Evolutionary conservation across 495 filamentous ascomycete genomes (phyloP).

Genomic region (Lasiosphaeria miniovina): DNA sequence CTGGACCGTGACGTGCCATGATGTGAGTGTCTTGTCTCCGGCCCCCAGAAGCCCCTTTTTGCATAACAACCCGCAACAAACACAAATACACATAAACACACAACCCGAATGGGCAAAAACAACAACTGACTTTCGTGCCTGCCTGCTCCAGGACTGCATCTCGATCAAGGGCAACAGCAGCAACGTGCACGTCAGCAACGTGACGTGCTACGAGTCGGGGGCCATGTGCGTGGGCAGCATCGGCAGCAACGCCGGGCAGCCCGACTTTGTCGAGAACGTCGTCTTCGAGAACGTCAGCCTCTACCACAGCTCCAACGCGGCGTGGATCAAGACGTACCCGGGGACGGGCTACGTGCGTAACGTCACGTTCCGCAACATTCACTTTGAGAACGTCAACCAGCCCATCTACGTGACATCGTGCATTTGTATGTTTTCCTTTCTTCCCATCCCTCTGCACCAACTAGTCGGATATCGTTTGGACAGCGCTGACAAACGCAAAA

Average conservation of each 20-base stretch:
- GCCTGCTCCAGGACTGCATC: constrained; percentile 50
- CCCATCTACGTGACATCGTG: constrained; percentile 59
- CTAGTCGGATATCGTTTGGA: background rate
- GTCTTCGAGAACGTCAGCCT: constrained; percentile 41
- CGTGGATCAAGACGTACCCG: constrained; percentile 56
- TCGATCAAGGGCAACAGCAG: constrained; percentile 60
- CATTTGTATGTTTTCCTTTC: constrained; percentile 38
- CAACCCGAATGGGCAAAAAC: background rate
- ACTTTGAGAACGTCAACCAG: constrained; percentile 47
- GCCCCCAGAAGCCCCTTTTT: too few relatives aligned
- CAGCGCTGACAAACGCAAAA: background rate
- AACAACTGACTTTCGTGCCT: background rate
- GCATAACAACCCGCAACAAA: too few relatives aligned
- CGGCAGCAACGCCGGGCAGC: constrained; percentile 30
- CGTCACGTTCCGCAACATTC: constrained; percentile 51
- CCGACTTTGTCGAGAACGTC: constrained; percentile 40
- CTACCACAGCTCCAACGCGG: constrained; percentile 48
- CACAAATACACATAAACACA: too few relatives aligned
- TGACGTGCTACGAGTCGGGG: constrained; percentile 42
- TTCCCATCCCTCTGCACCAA: background rate
- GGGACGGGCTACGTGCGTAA: constrained; percentile 47
- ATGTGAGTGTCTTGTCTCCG: constrained; percentile 25
- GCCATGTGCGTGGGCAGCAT: constrained; percentile 37
- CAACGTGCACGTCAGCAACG: constrained; percentile 43
- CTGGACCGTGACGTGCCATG: constrained; percentile 43